Base-by-base conservation (phyloP, 345 rosid genomes). In the Gossypium turneri region DNA sequence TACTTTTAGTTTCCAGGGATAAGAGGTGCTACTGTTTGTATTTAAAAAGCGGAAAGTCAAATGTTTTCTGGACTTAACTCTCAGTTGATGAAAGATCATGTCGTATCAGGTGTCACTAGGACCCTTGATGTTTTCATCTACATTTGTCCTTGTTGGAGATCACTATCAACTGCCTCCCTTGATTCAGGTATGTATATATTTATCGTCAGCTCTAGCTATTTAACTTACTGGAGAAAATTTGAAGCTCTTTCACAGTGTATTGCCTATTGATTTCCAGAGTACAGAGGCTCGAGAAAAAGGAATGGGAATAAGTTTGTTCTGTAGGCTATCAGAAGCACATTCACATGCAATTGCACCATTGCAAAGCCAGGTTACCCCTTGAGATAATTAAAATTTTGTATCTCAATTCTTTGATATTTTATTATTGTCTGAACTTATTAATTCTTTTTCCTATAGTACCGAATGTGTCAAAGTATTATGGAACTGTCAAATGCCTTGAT, bases 111-210 rank as follows among this genome's bases (percentile, higher is more conserved):
- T 95, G 58, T 90, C 97, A 27, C 73, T 93, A 66, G 99, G 99
- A 71, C 99, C 99, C 12, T 81, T 95, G 89, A 87, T 86, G 89
- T 85, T 90, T 84, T 87, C 97, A 68, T 89, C 97, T 60, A 83
- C 72, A 71, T 95, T 93, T 83, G 98, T 95, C 76, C 97, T 95
- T 72, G 99, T 95, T 75, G 99, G 99, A 73, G 99, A 95, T 83
- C 98, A 95, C 82, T 95, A 95, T 83, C 99, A 93, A 79, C 81
- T 95, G 79, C 97, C 99, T 67, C 98, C 99, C 44, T 87, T 95
- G 73, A 94, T 95, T 76, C 94, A 93, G 90, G 99, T 92, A 80
- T 75, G 43, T 67, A 60, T 70, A 66, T 58, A 73, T 70, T 55
- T 53, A 34, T 64, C 16, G 27, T 76, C 75, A 17, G 73, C 66